A percentile compares a stretch with the other conserved stretches of the same genome.
These are phyloP conservation scores for Xylaria intraflava DNA, from an alignment of 495 filamentous ascomycete species.

Conservation along the genomic window DNA sequence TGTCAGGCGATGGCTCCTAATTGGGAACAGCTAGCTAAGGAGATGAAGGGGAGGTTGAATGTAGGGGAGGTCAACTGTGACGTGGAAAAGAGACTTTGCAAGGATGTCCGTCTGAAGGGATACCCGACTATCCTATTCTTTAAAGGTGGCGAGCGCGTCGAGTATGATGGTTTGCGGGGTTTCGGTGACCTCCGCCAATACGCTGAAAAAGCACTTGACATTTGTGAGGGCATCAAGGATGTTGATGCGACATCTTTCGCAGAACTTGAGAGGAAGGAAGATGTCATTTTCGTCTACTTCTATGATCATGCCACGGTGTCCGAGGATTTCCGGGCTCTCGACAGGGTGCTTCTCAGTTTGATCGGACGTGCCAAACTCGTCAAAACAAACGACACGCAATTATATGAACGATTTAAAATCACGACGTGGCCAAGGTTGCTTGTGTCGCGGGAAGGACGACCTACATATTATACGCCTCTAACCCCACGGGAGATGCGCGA, in stretches of 20 bases:
- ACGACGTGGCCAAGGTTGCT: constrained; percentile 89
- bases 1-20: constrained; percentile 87
- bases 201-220: constrained; percentile 76
- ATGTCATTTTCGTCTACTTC: constrained; percentile 94
- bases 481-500: constrained; percentile 88
- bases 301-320: constrained; percentile 89
- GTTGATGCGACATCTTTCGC: constrained; percentile 71
- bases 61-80: constrained; percentile 97
- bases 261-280: constrained; percentile 82
- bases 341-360: constrained; percentile 74
- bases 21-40: constrained; percentile 83
- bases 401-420: constrained; percentile 82
- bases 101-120: constrained; percentile 68
- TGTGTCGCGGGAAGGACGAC: constrained; percentile 79
- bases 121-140: constrained; percentile 94
- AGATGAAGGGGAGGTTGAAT: constrained; percentile 81
- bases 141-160: constrained; percentile 81
- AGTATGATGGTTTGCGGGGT: constrained; percentile 88
- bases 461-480: constrained; percentile 79
- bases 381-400: constrained; percentile 67
- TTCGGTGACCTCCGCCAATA: constrained; percentile 84
- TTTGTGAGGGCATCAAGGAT: constrained; percentile 69
- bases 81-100: constrained; percentile 73
- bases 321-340: constrained; percentile 86
- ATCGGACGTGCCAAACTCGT: constrained; percentile 89